phyloP scores from a whole-genome alignment of 2,329 filamentous ascomycete species.

The Xylariaceae sp. region DNA sequence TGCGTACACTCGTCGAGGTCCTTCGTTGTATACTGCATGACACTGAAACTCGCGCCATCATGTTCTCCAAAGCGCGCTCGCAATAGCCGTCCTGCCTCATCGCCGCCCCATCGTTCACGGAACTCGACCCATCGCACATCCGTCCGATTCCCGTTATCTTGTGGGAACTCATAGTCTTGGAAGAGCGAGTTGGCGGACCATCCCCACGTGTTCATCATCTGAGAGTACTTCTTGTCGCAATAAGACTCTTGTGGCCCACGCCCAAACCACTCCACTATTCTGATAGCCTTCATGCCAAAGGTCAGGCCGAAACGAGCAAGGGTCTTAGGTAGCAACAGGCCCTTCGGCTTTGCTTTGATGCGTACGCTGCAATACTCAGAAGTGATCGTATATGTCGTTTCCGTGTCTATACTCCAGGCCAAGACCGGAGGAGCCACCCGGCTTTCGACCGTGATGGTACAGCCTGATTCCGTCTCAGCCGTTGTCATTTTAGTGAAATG shows the following conservation, averaged over 20 bases:
- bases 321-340: constrained; percentile 47
- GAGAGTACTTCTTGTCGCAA: constrained; percentile 59
- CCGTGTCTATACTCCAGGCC: constrained; percentile 52
- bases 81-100: constrained; percentile 30
- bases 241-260: constrained; percentile 65
- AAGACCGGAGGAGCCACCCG: constrained; percentile 60
- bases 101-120: constrained; percentile 25
- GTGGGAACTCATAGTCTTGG: constrained; percentile 60
- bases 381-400: constrained; percentile 52
- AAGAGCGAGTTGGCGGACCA: constrained; percentile 46
- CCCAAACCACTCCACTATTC: constrained; percentile 58
- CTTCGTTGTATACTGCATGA: constrained; percentile 47
- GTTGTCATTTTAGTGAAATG: constrained; percentile 33
- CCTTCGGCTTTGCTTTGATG: constrained; percentile 43
- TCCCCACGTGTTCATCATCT: constrained; percentile 52
- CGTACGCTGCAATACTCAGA: constrained; percentile 44
- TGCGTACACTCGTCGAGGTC: constrained; percentile 54
- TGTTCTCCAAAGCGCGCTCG: constrained; percentile 42
- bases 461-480: constrained; percentile 27
- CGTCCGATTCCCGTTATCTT: constrained; percentile 62
- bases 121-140: constrained; percentile 59
- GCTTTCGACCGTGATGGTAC: constrained; percentile 41
- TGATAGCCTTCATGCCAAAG: constrained; percentile 36
- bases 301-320: constrained; percentile 61
- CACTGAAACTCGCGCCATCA: constrained; percentile 51